Percentiles rank a stretch among this genome's conserved stretches.
phyloP scores from a whole-genome alignment of 805 yeast species.

The Pichia exigua region DNA sequence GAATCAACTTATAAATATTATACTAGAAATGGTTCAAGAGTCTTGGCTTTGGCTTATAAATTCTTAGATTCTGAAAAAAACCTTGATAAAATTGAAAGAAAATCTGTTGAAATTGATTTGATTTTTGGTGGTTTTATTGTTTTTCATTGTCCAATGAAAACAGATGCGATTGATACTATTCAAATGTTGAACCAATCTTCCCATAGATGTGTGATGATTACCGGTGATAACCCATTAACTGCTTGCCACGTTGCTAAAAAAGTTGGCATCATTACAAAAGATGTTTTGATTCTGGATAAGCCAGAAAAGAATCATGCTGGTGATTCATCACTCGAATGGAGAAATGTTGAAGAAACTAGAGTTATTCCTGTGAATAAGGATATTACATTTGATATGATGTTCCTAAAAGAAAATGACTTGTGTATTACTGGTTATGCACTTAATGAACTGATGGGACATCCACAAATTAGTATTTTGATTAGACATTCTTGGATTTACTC shows the following conservation, averaged over 20 bases:
- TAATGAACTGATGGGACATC: conserved; percentile 53
- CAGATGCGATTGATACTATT: conserved; percentile 85
- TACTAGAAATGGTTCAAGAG: conserved; percentile 95
- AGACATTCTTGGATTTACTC: conserved; percentile 96
- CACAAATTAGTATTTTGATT: conserved; percentile 63
- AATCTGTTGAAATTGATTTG: conserved; percentile 65
- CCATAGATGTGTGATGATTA: conserved; percentile 95
- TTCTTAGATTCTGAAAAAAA: conserved; percentile 41
- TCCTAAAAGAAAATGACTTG: conserved; percentile 66
- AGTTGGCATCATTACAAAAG: conserved; percentile 79
- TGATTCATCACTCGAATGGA: conserved; percentile 64
- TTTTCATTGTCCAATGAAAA: conserved; percentile 94
- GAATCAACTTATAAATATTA: conserved; percentile 82
- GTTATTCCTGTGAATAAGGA: conserved; percentile 58
- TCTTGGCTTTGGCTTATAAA: conserved; percentile 89
- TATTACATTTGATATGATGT: conserved; percentile 44
- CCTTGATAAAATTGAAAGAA: conserved; percentile 59
- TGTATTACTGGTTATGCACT: conserved; percentile 93
- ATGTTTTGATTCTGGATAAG: conserved; percentile 77
- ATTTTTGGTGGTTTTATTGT: conserved; percentile 88
- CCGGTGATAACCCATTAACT: conserved; percentile 97
- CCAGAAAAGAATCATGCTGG: conserved; percentile 54
- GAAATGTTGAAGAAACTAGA: conserved; percentile 71
- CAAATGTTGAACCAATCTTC: conserved; percentile 90
- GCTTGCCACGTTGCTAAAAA: conserved; percentile 97